Percentiles rank a stretch among this genome's conserved stretches.
Evolutionary conservation across 805 yeast genomes (phyloP).

Genomic region (Nakazawaea ambrosiae): DNA sequence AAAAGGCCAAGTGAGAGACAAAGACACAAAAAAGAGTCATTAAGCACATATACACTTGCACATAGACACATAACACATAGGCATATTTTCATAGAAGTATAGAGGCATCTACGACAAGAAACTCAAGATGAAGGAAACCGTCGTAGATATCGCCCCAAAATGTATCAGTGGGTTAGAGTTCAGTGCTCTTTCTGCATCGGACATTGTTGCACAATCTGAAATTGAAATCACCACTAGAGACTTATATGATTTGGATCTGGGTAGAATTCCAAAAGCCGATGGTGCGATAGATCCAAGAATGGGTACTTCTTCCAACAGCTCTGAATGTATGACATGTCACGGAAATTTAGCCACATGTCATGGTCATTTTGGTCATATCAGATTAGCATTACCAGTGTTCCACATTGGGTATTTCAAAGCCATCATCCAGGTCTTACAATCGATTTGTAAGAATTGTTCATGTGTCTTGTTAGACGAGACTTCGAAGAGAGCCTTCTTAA

Average conservation of each 20-base stretch:
- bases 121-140: conserved; percentile 29
- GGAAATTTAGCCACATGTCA: conserved; percentile 92
- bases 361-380: conserved; percentile 96
- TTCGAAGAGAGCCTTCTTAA: conserved; percentile 58
- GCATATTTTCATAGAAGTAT: too few relatives aligned
- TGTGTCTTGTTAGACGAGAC: conserved; percentile 67
- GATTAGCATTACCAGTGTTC: conserved; percentile 90
- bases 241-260: conserved; percentile 83
- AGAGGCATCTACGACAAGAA: too few relatives aligned
- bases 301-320: conserved; percentile 89
- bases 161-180: conserved; percentile 86
- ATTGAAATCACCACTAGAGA: conserved; percentile 91
- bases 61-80: too few relatives aligned
- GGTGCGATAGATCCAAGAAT: conserved; percentile 91
- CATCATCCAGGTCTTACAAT: conserved; percentile 79
- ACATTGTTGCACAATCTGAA: conserved; percentile 88
- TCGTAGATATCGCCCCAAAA: conserved; percentile 81
- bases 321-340: conserved; percentile 85
- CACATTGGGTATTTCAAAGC: conserved; percentile 97
- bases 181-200: conserved; percentile 87
- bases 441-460: conserved; percentile 88
- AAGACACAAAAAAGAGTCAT: too few relatives aligned
- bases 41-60: too few relatives aligned
- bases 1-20: too few relatives aligned
- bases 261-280: conserved; percentile 68